Percentiles rank a stretch among this genome's conserved stretches.
These are phyloP conservation scores for Orychophragmus violaceus DNA, from an alignment of 345 rosid genomes.

Conservation along the genomic window DNA sequence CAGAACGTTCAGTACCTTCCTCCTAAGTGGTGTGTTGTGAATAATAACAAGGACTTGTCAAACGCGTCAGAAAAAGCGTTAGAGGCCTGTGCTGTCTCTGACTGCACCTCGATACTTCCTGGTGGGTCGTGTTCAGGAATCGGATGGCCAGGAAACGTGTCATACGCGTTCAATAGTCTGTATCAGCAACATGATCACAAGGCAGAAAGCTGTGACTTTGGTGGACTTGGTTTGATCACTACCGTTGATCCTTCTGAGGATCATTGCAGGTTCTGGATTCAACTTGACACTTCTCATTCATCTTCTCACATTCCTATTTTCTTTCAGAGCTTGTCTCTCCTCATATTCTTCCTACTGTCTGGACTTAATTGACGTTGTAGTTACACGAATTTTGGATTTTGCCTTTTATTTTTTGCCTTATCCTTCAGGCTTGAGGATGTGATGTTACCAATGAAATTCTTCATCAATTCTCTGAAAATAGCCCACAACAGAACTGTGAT, in stretches of 20 bases:
- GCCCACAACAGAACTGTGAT: background rate
- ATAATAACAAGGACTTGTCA: slow-evolving; percentile 63
- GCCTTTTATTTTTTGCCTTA: slow-evolving; percentile 5
- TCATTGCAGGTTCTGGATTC: slow-evolving; percentile 52
- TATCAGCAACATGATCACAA: slow-evolving; percentile 81
- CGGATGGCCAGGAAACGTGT: slow-evolving; percentile 76
- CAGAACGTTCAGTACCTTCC: slow-evolving; percentile 69
- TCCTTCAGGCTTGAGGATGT: background rate
- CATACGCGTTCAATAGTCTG: slow-evolving; percentile 83
- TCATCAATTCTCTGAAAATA: background rate
- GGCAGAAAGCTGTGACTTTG: slow-evolving; percentile 68
- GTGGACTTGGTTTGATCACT: slow-evolving; percentile 79
- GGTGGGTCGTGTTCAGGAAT: slow-evolving; percentile 71
- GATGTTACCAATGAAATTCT: background rate
- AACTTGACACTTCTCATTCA: slow-evolving; percentile 50
- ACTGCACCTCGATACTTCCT: slow-evolving; percentile 64
- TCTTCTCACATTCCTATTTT: slow-evolving; percentile 1
- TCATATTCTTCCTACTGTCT: slow-evolving; percentile 1
- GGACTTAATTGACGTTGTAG: background rate
- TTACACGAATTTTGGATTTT: background rate
- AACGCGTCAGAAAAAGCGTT: slow-evolving; percentile 56
- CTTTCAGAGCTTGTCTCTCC: slow-evolving; percentile 13
- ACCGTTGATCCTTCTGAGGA: slow-evolving; percentile 73
- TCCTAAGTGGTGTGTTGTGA: slow-evolving; percentile 79
- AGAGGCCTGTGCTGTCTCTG: slow-evolving; percentile 61